Evolutionary conservation across 2,329 filamentous ascomycete genomes (phyloP).

Genomic region (Monosporascus ibericus): DNA sequence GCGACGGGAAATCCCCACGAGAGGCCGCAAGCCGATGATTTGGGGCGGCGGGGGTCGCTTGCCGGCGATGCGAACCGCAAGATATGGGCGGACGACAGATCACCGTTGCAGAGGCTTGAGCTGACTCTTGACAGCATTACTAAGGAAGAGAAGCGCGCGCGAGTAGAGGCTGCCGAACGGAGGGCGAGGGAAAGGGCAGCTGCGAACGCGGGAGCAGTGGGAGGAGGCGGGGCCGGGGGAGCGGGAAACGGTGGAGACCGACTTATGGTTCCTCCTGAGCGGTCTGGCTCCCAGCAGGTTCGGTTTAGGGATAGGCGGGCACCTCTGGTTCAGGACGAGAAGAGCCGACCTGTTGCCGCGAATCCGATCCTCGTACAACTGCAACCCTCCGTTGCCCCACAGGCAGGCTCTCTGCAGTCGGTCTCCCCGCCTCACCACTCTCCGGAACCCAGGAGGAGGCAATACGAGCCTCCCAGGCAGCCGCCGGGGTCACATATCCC

Average conservation of each 20-base stretch:
- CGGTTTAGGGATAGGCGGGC: constrained; percentile 25
- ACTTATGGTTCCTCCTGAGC: constrained; percentile 10
- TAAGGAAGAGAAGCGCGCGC: constrained; percentile 89
- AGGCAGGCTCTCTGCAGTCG: no score
- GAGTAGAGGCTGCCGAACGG: constrained; percentile 76
- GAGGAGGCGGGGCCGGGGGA: constrained; percentile 15
- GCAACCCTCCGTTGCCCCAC: constrained; percentile 3
- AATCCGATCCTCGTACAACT: constrained; percentile 20
- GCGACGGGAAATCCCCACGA: constrained; percentile 21
- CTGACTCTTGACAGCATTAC: constrained; percentile 85
- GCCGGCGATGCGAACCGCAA: constrained; percentile 38
- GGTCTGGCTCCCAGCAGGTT: constrained; percentile 23
- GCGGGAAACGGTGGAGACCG: constrained; percentile 9
- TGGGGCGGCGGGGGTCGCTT: constrained; percentile 31
- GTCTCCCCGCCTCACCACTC: constrained; percentile 20
- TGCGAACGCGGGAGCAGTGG: constrained; percentile 19
- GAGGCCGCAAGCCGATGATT: constrained; percentile 13
- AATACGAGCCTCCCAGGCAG: constrained; percentile 21
- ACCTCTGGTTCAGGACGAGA: constrained; percentile 16
- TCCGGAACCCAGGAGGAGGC: constrained; percentile 21
- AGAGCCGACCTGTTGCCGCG: constrained; percentile 12
- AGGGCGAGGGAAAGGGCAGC: constrained; percentile 58
- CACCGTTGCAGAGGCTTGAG: constrained; percentile 89
- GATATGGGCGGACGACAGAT: constrained; percentile 73
- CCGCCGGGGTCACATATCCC: constrained; percentile 22